These are phyloP conservation scores for Suillus weaverae DNA, from an alignment of 768 basidiomycete species.

Conservation along the genomic window DNA sequence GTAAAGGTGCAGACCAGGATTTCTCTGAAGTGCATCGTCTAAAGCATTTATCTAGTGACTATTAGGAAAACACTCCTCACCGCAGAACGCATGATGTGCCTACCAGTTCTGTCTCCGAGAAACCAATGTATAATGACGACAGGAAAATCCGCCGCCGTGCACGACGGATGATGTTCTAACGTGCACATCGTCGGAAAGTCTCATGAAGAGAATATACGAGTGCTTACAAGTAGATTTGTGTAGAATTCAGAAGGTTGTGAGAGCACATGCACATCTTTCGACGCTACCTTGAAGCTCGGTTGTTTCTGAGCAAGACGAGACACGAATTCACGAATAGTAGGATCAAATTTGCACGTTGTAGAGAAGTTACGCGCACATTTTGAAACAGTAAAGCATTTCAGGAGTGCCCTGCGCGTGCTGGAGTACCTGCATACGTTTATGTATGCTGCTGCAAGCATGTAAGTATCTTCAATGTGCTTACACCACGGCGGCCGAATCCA, in stretches of 20 bases:
- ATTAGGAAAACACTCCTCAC: not conserved
- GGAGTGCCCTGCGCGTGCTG: conserved; percentile 5
- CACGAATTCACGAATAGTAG: conserved; percentile 39
- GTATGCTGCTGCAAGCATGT: conserved; percentile 12
- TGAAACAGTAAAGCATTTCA: conserved; percentile 16
- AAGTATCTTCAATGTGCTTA: not conserved
- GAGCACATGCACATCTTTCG: conserved; percentile 54
- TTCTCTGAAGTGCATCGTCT: conserved; percentile 53
- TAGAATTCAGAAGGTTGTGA: conserved; percentile 62
- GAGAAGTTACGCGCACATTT: conserved; percentile 31
- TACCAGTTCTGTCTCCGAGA: conserved; percentile 77
- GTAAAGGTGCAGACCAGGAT: conserved; percentile 63
- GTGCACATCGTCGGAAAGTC: not conserved
- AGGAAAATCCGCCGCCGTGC: conserved; percentile 83
- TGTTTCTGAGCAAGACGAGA: conserved; percentile 38
- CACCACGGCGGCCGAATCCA: not conserved
- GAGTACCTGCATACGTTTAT: conserved; percentile 5
- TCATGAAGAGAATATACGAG: not conserved
- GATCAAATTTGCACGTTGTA: conserved; percentile 29
- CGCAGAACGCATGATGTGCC: conserved; percentile 27
- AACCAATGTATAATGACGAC: conserved; percentile 87
- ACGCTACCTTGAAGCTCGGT: conserved; percentile 48
- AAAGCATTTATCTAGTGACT: conserved; percentile 69
- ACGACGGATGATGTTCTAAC: conserved; percentile 71
- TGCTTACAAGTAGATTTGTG: conserved; percentile 49